Conservation (phyloP, 2,329 filamentous ascomycete genomes). For the Calonectria pauciramosa region DNA sequence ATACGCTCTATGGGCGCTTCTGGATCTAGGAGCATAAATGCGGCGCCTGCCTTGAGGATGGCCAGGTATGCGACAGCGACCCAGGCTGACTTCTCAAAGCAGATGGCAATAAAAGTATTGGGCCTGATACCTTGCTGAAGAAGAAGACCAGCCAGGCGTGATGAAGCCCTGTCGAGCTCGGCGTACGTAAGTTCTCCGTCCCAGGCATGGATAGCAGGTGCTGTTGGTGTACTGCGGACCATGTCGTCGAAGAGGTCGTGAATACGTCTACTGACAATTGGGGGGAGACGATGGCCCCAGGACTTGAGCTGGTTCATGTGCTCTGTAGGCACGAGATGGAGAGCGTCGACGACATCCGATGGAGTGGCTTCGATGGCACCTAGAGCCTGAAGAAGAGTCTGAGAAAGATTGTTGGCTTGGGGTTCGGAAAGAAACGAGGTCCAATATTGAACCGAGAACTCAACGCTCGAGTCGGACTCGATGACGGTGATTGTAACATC, state of each 20-base stretch:
- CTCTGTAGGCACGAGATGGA: not conserved
- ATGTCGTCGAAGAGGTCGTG: not conserved
- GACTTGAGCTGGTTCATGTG: not conserved
- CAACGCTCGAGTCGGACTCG: not conserved
- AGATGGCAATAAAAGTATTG: slow-evolving; percentile 42
- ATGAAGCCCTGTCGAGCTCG: not conserved
- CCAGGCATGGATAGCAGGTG: not conserved
- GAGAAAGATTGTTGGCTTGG: not conserved
- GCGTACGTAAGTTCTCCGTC: not conserved
- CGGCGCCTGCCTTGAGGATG: not conserved
- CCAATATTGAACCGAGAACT: not conserved
- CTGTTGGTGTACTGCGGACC: not conserved
- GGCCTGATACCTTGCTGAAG: slow-evolving; percentile 15
- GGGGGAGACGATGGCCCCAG: not conserved
- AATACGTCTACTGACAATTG: not conserved
- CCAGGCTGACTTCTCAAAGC: not conserved
- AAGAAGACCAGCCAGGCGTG: not conserved
- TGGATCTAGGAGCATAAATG: not conserved
- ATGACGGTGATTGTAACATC: not conserved
- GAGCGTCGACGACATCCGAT: not conserved
- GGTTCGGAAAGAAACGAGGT: not conserved
- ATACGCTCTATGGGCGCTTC: not conserved
- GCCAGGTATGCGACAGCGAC: not conserved
- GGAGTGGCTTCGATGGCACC: not conserved
- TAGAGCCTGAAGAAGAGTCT: not conserved